These are phyloP conservation scores for Apophysomyces ossiformis DNA, from an alignment of 371 early-diverging fungal genomes.

Conservation along the genomic window DNA sequence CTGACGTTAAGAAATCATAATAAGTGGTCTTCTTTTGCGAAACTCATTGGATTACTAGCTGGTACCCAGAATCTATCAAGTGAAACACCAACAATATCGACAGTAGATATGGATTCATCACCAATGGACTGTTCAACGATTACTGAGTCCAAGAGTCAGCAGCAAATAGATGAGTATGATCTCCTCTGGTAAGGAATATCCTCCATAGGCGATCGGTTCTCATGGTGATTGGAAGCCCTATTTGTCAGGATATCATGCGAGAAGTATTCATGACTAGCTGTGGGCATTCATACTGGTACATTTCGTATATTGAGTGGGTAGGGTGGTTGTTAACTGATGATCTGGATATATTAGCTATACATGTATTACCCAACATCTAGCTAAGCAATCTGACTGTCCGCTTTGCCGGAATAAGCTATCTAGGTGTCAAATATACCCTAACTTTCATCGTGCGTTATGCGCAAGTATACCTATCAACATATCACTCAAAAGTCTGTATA, in stretches of 20 bases:
- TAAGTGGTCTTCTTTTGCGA: conserved; percentile 1
- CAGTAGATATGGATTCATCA: not conserved
- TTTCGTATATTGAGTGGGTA: not conserved
- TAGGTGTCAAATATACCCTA: conserved; percentile 77
- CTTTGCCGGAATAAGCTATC: conserved; percentile 63
- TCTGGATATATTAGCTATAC: conserved; percentile 48
- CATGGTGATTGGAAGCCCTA: conserved; percentile 43
- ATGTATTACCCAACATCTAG: conserved; percentile 76
- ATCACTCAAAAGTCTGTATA: conserved; percentile 1
- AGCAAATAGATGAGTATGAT: not conserved
- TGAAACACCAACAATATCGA: not conserved
- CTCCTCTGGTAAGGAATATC: not conserved
- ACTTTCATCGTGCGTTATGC: conserved; percentile 68
- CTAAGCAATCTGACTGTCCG: conserved; percentile 69
- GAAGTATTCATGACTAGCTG: conserved; percentile 83
- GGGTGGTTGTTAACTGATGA: not conserved
- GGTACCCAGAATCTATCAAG: not conserved
- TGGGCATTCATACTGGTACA: conserved; percentile 88
- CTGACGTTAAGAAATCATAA: not conserved
- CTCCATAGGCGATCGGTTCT: not conserved
- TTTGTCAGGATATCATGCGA: conserved; percentile 75
- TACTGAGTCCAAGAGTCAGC: not conserved
- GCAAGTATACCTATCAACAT: not conserved
- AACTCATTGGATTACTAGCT: conserved; percentile 1
- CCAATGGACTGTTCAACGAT: not conserved